Conservation (phyloP, 352 stramenopile genomes). For the Phytophthora ohioensis region DNA sequence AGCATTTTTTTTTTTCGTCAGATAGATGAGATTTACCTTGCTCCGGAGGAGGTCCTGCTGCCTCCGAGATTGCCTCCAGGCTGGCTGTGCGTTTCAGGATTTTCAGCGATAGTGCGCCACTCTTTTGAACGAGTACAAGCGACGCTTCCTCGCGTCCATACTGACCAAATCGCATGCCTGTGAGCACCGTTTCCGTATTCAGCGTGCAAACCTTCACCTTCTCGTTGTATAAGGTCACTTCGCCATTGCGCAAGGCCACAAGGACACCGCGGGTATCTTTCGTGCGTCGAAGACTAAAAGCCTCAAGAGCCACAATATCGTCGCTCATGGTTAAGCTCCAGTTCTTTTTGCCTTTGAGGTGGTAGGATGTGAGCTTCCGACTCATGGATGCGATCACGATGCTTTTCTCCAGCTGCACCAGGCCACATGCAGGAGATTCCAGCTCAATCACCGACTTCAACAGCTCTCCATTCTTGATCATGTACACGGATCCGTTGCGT, state of each 20-base stretch:
- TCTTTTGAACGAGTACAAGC: constrained; percentile 84
- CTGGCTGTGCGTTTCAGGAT: constrained; percentile 91
- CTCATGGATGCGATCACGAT: constrained; percentile 92
- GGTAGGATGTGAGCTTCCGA: constrained; percentile 86
- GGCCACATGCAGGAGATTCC: constrained; percentile 74
- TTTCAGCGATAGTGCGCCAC: constrained; percentile 82
- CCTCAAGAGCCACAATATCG: constrained; percentile 85
- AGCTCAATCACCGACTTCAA: constrained; percentile 90
- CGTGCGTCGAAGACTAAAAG: constrained; percentile 73
- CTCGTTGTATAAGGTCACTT: constrained; percentile 91
- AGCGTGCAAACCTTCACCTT: constrained; percentile 87
- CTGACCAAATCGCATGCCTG: constrained; percentile 87
- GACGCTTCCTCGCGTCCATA: constrained; percentile 91
- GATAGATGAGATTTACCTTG: constrained; percentile 52
- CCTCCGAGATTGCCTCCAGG: constrained; percentile 78
- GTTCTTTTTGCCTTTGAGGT: constrained; percentile 93
- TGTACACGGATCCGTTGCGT: constrained; percentile 88
- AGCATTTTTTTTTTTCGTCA: background rate
- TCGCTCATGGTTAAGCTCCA: constrained; percentile 88
- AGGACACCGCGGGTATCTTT: constrained; percentile 85
- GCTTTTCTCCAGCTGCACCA: constrained; percentile 85
- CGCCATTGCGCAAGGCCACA: constrained; percentile 85
- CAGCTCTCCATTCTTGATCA: constrained; percentile 92
- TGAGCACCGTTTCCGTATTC: constrained; percentile 68
- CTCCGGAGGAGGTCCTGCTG: constrained; percentile 81